Base-by-base conservation (phyloP, 2,329 filamentous ascomycete genomes). In the Scytalidium lignicola region DNA sequence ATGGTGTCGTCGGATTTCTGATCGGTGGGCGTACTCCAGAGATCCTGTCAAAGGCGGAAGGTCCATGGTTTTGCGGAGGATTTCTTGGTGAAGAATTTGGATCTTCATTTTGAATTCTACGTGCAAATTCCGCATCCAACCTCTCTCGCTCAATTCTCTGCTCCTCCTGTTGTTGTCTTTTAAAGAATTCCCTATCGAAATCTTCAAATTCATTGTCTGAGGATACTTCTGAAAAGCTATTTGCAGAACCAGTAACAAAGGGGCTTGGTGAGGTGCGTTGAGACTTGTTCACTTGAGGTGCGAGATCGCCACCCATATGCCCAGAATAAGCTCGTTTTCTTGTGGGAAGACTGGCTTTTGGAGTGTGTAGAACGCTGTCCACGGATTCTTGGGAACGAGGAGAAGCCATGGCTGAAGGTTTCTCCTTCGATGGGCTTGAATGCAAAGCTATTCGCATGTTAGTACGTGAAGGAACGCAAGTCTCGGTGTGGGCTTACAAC, bases 131-230 rank as follows among this genome's bases (percentile, higher is more conserved):
- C 48, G 53, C 63, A 50, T 70, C 70, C 13, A 62, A 54, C 44
- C 65, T 67, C 26, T 64, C 63, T 32, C 64, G 66, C 47, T 64
- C 57, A 37, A 65, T 66, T 46, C 65, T 63, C 21, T 72, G 69
- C 46, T 69, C 72, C 56, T 28, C 69, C 65, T 58, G 55, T 23
- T 62, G 58, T 20, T 48, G 47, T 42, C 51, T 44, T 12, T 51
- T 42, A 32, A 50, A 49, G 15, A 50, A 48, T 20, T 49, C 28
- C 8, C 28, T 37, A 18, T 59, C 55, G 29, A 59, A 55, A 2
- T 28, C 45, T n/a, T 50, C 49, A 41, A 58, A 52, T 13, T 58
- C 53, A 7, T 62, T 60, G 32, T 64, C 60, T 26, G 60, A 63
- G 52, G n/a, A 7, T 22, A 13, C 13, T 9, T 13, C 22, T 45